phyloP scores from a whole-genome alignment of 2,329 filamentous ascomycete species.

The Ustulina deusta region DNA sequence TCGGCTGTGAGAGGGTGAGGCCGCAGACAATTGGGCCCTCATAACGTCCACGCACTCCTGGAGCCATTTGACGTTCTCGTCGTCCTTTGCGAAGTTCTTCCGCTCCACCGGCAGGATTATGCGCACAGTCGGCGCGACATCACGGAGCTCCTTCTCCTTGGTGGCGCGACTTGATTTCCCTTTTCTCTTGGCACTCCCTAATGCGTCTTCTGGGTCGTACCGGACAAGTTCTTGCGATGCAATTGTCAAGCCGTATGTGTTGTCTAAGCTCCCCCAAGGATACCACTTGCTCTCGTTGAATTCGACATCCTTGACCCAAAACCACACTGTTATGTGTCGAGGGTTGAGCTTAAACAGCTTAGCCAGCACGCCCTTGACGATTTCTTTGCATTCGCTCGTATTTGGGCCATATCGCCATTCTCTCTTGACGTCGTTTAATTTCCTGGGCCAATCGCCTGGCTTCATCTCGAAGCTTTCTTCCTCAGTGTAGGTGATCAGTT shows the following conservation, averaged over 20 bases:
- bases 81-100: conserved; percentile 25
- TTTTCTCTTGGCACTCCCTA: conserved; percentile 1
- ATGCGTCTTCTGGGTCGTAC: conserved; percentile 27
- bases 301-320: conserved; percentile 31
- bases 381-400: conserved; percentile 30
- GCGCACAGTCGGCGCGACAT: conserved; percentile 36
- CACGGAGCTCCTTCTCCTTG: conserved; percentile 30
- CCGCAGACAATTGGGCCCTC: conserved; percentile 19
- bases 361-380: conserved; percentile 23
- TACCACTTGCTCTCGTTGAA: conserved; percentile 33
- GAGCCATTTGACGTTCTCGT: conserved; percentile 30
- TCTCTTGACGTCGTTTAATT: conserved; percentile 26
- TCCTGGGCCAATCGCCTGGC: background rate
- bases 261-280: conserved; percentile 35
- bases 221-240: conserved; percentile 30
- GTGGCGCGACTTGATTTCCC: conserved; percentile 2
- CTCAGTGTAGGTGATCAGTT: conserved; percentile 21
- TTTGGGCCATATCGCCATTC: conserved; percentile 31
- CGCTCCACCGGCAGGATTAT: conserved; percentile 31
- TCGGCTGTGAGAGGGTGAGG: conserved; percentile 23
- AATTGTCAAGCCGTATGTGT: conserved; percentile 31
- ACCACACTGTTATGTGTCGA: conserved; percentile 29
- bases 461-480: conserved; percentile 16
- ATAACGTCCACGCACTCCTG: conserved; percentile 31
- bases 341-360: conserved; percentile 30